Evolutionary conservation across 331 rosid species (phyloP).

Genomic region (Prunus yedoensis): DNA sequence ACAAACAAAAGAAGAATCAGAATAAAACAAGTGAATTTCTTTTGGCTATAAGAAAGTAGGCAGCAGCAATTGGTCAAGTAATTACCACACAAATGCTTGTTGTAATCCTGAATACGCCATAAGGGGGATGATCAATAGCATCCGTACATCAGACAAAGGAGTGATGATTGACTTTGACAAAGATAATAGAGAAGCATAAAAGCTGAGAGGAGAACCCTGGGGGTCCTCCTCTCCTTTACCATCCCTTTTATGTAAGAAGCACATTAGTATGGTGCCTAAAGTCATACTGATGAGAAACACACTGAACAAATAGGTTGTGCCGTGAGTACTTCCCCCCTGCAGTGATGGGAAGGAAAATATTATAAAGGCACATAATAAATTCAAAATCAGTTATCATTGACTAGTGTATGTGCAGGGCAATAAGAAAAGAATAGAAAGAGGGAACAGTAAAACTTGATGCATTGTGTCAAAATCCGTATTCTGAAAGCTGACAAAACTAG

Average conservation of each 20-base stretch:
- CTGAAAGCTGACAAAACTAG: not conserved
- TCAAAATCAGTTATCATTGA: not conserved
- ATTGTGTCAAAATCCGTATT: no score
- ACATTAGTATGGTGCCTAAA: conserved; percentile 74
- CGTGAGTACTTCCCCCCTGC: conserved; percentile 70
- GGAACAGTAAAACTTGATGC: no score
- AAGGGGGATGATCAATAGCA: conserved; percentile 86
- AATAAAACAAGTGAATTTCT: conserved; percentile 11
- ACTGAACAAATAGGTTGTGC: conserved; percentile 67
- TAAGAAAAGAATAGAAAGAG: no score
- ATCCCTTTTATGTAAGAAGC: conserved; percentile 59
- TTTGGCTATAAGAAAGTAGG: conserved; percentile 25
- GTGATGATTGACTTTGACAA: conserved; percentile 49
- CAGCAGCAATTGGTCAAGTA: conserved; percentile 27
- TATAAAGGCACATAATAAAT: conserved; percentile 7
- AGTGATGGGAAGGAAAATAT: conserved; percentile 28
- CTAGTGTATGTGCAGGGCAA: no score
- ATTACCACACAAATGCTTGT: conserved; percentile 95
- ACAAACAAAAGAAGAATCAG: conserved; percentile 12
- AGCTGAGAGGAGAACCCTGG: conserved; percentile 36
- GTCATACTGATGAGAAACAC: conserved; percentile 77
- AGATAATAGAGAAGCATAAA: conserved; percentile 47
- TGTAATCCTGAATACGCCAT: conserved; percentile 93
- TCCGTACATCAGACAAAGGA: conserved; percentile 59
- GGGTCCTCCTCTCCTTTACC: conserved; percentile 40